Percentiles rank a stretch among this genome's conserved stretches.
These are phyloP conservation scores for Fusarium liriodendri DNA, from an alignment of 2,329 filamentous ascomycete genomes.

Conservation along the genomic window DNA sequence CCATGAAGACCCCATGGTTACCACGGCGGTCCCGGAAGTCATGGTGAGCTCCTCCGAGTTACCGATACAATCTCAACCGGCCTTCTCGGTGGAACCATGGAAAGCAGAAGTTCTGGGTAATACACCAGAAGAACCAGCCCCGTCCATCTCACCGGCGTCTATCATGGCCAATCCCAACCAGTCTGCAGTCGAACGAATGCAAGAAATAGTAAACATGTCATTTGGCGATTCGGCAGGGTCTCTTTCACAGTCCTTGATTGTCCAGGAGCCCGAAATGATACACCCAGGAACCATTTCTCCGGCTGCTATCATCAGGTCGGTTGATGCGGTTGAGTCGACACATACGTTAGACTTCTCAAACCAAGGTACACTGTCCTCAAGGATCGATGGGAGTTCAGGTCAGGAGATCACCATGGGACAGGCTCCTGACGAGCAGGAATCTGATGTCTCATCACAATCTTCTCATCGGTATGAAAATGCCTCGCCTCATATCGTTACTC, in stretches of 20 bases:
- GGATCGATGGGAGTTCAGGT: conserved; percentile 35
- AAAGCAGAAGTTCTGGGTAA: conserved; percentile 38
- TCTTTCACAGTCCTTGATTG: conserved; percentile 34
- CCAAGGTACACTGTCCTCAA: conserved; percentile 29
- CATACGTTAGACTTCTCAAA: conserved; percentile 36
- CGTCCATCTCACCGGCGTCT: conserved; percentile 43
- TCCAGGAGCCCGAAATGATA: conserved; percentile 24
- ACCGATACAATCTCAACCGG: conserved; percentile 30
- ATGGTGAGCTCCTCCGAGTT: conserved; percentile 28
- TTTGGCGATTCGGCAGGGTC: conserved; percentile 32
- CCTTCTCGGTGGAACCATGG: conserved; percentile 39
- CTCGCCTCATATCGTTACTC: conserved; percentile 63
- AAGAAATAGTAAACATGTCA: conserved; percentile 30
- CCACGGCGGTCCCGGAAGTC: conserved; percentile 11
- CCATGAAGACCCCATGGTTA: background rate
- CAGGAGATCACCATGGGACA: conserved; percentile 44
- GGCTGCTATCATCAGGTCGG: conserved; percentile 50
- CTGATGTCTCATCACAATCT: conserved; percentile 32
- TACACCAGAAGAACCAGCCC: conserved; percentile 31
- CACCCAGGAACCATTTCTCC: conserved; percentile 52
- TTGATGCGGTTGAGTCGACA: conserved; percentile 36
- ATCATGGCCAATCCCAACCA: conserved; percentile 38
- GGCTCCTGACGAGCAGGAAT: conserved; percentile 36
- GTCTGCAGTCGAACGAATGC: conserved; percentile 37
- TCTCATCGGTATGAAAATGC: conserved; percentile 15